Evolutionary conservation across 2,329 filamentous ascomycete genomes (phyloP), one percentile per base, ranked within the genome.

Genomic region (Cladophialophora chaetospira): DNA sequence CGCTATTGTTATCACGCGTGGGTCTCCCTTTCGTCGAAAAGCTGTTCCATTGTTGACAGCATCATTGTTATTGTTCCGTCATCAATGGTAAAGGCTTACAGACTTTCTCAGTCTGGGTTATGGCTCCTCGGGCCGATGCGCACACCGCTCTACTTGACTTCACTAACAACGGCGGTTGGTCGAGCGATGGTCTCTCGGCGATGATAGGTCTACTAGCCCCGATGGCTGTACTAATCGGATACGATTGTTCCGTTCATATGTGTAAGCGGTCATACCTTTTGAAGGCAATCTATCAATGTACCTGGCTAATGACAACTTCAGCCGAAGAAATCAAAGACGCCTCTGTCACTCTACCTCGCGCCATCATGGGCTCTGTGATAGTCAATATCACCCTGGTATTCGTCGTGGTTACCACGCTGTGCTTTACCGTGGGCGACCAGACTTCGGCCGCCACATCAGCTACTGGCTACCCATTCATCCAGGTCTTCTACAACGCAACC

Each of bases 91-190:
- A n/a, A n/a, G n/a, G n/a, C n/a, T n/a, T n/a, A n/a, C n/a, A n/a
- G n/a, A n/a, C n/a, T n/a, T n/a, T n/a, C n/a, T n/a, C n/a, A n/a
- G n/a, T 69, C 23, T 71, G 65, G 67, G 67, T 65, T 33, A 51
- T 64, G 48, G 64, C 57, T 21, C 71, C 62, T 23, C 66, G 58
- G 5, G 71, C 73, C 36, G 70, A 72, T 17, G 68, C 76, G 0
- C 64, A 71, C 11, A 70, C 72, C 3, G 75, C 81, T 0, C 80
- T 82, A 53, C 74, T 73, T 2, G 67, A 72, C 1, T 82, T 82
- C 58, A 67, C 71, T n/a, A 58, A 65, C 50, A 72, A 75, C 29
- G 75, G 74, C n/a, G 71, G 69, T 10, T 78, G 75, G 75, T 29
- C 35, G 13, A 43, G 57, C 11, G 58, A 73, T 29, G 73, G 73